phyloP scores from a whole-genome alignment of 192 early-diverging fungal species.

The Thamnidium elegans region DNA sequence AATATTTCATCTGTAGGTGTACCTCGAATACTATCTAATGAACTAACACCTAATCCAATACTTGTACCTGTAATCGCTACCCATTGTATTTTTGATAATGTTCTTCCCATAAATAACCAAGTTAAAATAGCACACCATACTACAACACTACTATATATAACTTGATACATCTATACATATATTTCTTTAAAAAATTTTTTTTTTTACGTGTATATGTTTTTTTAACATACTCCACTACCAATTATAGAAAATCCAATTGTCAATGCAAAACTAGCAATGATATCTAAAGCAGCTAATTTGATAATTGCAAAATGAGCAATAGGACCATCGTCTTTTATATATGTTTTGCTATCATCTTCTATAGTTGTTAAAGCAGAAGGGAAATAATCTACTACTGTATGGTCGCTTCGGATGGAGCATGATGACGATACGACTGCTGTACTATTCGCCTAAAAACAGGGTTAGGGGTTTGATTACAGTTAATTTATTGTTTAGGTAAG shows the following conservation, averaged over 20 bases:
- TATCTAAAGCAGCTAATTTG: constrained; percentile 42
- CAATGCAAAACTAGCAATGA: constrained; percentile 50
- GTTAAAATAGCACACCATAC: constrained; percentile 62
- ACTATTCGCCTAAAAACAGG: too few relatives aligned
- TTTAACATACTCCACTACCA: constrained; percentile 49
- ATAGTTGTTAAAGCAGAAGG: constrained; percentile 17
- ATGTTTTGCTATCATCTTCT: constrained; percentile 13
- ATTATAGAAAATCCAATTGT: constrained; percentile 56
- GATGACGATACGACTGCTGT: too few relatives aligned
- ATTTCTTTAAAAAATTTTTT: not conserved
- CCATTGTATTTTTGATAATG: constrained; percentile 48
- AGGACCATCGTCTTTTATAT: constrained; percentile 24
- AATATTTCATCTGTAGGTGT: constrained; percentile 5
- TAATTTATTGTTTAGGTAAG: too few relatives aligned
- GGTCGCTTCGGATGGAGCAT: not conserved
- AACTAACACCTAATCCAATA: constrained; percentile 51
- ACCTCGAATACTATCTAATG: constrained; percentile 30
- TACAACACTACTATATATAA: constrained; percentile 58
- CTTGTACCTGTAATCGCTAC: constrained; percentile 52
- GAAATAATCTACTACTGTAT: constrained; percentile 13
- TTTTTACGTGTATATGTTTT: constrained; percentile 8
- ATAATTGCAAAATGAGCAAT: constrained; percentile 31
- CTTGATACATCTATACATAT: constrained; percentile 54
- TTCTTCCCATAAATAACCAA: constrained; percentile 47
- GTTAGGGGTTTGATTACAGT: too few relatives aligned